These are phyloP conservation scores for Cucumis sativus DNA, from an alignment of 306 rosid genomes.

Conservation along the genomic window Cucumber_9930_V3 NC_026655.2:3723001-3723500, in stretches of 20 bases:
- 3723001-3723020: background rate
- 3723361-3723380: slow-evolving; percentile 6
- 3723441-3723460: slow-evolving; percentile 48
- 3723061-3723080: background rate
- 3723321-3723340: background rate
- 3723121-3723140: slow-evolving; percentile 15
- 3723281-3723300: background rate
- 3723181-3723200: slow-evolving; percentile 18
- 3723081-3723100: background rate
- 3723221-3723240: slow-evolving; percentile 1
- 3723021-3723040: background rate
- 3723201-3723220: background rate
- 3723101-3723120: slow-evolving; percentile 31
- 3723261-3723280: background rate
- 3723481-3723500: slow-evolving; percentile 18
- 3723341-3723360: slow-evolving; percentile 10
- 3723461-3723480: slow-evolving; percentile 49
- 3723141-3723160: slow-evolving; percentile 10
- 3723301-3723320: background rate
- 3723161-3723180: slow-evolving; percentile 7
- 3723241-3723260: background rate
- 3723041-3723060: background rate
- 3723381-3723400: slow-evolving; percentile 11
- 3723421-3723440: slow-evolving; percentile 36
- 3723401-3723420: slow-evolving; percentile 16